These are phyloP conservation scores for Aspergillus haitiensis DNA, from an alignment of 495 filamentous ascomycete genomes.

Conservation along the genomic window DNA sequence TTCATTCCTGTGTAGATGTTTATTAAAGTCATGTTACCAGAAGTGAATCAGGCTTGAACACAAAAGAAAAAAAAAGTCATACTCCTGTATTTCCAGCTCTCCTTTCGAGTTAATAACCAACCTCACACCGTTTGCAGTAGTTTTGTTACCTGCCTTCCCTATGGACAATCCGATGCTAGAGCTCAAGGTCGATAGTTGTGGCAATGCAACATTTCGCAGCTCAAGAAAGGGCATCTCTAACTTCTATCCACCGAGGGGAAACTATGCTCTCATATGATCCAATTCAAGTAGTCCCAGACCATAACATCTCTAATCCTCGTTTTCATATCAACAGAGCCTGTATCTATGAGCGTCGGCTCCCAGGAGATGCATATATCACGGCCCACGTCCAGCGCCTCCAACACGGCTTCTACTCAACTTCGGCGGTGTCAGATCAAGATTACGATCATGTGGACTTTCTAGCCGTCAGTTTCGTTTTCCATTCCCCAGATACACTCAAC, in stretches of 20 bases:
- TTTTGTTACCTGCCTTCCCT: not conserved
- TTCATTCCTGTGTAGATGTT: not conserved
- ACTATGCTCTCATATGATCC: not conserved
- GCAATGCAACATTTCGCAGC: constrained; percentile 15
- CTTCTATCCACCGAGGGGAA: not conserved
- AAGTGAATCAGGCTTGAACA: not conserved
- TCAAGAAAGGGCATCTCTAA: not conserved
- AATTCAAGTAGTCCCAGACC: constrained; percentile 26
- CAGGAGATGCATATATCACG: constrained; percentile 52
- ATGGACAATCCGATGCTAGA: not conserved
- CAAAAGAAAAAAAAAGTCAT: not conserved
- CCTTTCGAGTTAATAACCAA: not conserved
- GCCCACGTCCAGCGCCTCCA: constrained; percentile 53
- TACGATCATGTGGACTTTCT: constrained; percentile 53
- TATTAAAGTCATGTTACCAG: constrained; percentile 1
- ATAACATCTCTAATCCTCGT: constrained; percentile 45
- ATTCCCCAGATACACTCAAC: constrained; percentile 39
- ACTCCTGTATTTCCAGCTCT: not conserved
- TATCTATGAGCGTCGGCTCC: constrained; percentile 53
- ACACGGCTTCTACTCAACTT: constrained; percentile 49
- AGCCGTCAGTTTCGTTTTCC: constrained; percentile 52
- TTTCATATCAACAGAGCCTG: constrained; percentile 47
- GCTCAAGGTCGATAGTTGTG: constrained; percentile 9
- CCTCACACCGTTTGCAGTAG: too few relatives aligned
- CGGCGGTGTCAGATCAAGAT: constrained; percentile 40